Evolutionary conservation across 768 basidiomycete species (phyloP), one percentile per base, ranked within the genome.

Genomic region (Rhodotorula sphaerocarpa): DNA sequence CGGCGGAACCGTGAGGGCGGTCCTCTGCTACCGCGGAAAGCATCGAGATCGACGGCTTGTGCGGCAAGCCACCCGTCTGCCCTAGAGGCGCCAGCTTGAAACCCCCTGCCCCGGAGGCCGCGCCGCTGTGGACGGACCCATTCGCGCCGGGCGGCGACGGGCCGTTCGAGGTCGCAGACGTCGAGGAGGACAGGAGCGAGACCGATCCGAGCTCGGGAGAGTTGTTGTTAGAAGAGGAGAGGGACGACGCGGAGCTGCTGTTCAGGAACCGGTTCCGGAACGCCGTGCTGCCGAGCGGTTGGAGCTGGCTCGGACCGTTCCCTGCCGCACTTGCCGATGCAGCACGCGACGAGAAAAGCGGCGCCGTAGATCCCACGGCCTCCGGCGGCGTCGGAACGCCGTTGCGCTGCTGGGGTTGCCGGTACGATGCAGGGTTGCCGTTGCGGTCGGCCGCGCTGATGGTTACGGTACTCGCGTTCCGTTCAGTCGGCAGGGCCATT

Each of bases 191-290:
- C 50, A 51, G 31, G 18, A 36, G 7, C 33, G 54, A 56, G 12
- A 2, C n/a, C 6, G 58, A 45, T 16, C 39, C 36, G 5, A 55
- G 39, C n/a, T 67, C 57, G 39, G 61, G 58, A 7, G 61, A 56
- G 53, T 44, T 41, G 16, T 33, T 28, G 54, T 7, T 12, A 7
- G 57, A 34, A 1, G 59, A 50, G 5, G 55, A 54, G 39, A 54
- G n/a, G 5, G 56, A 57, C 7, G 31, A 23, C 6, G 51, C 41
- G 16, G 55, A 47, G 21, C 33, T 44, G 45, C 65, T 60, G 30
- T 55, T 44, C 16, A 67, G 58, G 50, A 63, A 59, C 15, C 65
- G 60, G 43, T 62, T 59, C 11, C 61, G 66, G 57, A 67, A 62
- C 31, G 58, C 58, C 21, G 66, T 55, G 55, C 54, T 57, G 27